A percentile compares a stretch with the other conserved stretches of the same genome.
phyloP scores from a whole-genome alignment of 768 basidiomycete genomes.

The Russula sp. region DNA sequence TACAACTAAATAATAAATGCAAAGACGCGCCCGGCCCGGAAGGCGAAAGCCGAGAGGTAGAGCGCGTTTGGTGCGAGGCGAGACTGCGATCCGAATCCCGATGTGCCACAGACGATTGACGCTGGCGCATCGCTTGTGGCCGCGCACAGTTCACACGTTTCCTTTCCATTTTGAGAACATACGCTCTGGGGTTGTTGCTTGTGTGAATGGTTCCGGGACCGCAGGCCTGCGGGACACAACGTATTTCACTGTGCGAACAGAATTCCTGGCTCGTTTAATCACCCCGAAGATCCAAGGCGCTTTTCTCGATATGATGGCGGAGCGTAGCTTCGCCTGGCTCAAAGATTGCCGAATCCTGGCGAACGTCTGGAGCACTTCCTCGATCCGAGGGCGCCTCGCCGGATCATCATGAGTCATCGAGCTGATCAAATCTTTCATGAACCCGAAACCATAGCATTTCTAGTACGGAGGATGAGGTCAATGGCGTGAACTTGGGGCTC shows the following conservation, averaged over 20 bases:
- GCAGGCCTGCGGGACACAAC: constrained; percentile 38
- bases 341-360: background rate
- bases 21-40: too few relatives aligned
- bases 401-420: background rate
- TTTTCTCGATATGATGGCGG: background rate
- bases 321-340: background rate
- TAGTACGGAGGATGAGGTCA: background rate
- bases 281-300: background rate
- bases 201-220: constrained; percentile 37
- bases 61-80: too few relatives aligned
- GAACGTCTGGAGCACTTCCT: background rate
- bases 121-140: too few relatives aligned
- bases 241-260: constrained; percentile 20
- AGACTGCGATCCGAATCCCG: too few relatives aligned
- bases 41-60: too few relatives aligned
- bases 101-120: too few relatives aligned
- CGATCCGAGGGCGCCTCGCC: background rate
- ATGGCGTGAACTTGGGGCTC: background rate
- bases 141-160: too few relatives aligned
- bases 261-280: constrained; percentile 6
- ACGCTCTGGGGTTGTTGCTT: background rate
- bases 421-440: background rate
- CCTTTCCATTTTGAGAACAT: background rate
- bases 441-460: background rate
- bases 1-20: too few relatives aligned